Evolutionary conservation across 2,329 filamentous ascomycete genomes (phyloP), one percentile per base, ranked within the genome.

Genomic region (Botrytis medusae): DNA sequence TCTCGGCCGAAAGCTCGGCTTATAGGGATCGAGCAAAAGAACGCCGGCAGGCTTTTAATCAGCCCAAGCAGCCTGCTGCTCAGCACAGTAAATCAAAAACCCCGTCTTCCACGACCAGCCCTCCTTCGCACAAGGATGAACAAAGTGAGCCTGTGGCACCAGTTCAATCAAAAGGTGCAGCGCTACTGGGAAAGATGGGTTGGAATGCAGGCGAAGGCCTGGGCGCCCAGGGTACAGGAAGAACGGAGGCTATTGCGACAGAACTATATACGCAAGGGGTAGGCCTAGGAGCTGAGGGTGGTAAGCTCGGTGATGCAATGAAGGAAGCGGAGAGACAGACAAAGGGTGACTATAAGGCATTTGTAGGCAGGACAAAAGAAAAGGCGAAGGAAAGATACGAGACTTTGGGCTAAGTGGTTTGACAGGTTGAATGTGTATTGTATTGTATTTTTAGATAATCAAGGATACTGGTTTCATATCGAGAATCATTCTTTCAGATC

Each of bases 131-230:
- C 10, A 80, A 82, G 12, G 83, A 85, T 63, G 83, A 85, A 72
- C 78, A 82, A 32, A 84, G 85, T 61, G 76, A 81, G 29, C 60
- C 76, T 8, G 74, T 79, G 1, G 74, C 80, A 12, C 82, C 85
- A 10, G 80, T 80, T 68, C 82, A 84, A 74, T 90, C 88, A 51
- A 92, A 91, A 81, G 90, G 91, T 20, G 89, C 89, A 0, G 88
- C 89, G 4, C 85, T 93, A 79, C 84, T 93, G 57, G 88, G 89
- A 57, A 93, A 93, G 84, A 92, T 92, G 88, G 91, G 91, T 40
- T 93, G 91, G 91, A 88, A 84, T 34, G 84, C 86, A 1, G 91
- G 91, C 14, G 85, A 87, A 73, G 91, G 91, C 0, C 84, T 93
- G 6, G 91, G 91, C 2, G 89, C 87, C 0, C 86, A 87, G 63